These are phyloP conservation scores for Warburgia ugandensis DNA, from an alignment of 164 flowering plant genomes.

Conservation along the genomic window DNA sequence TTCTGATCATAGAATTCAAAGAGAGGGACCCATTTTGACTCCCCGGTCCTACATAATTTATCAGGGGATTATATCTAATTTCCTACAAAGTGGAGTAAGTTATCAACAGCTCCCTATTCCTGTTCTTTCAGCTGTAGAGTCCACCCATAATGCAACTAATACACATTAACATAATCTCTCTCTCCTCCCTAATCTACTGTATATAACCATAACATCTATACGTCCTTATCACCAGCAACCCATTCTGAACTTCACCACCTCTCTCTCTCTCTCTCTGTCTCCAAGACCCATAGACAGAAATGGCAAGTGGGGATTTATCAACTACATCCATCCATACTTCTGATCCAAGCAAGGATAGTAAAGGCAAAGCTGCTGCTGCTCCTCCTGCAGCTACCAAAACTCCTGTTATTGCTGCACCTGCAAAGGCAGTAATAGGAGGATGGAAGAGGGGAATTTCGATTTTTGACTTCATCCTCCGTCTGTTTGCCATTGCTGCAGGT, in stretches of 20 bases:
- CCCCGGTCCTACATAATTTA: no score
- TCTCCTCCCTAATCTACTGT: conserved; percentile 3
- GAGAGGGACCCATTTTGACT: no score
- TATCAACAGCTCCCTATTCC: conserved; percentile 15
- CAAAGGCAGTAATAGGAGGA: conserved; percentile 18
- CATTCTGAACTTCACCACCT: neutral
- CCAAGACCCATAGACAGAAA: conserved; percentile 3
- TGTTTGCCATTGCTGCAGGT: conserved; percentile 39
- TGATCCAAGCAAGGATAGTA: conserved; percentile 27
- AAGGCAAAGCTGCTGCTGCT: conserved; percentile 26
- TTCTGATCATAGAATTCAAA: no score
- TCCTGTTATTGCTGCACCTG: conserved; percentile 6
- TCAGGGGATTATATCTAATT: no score
- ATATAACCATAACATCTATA: conserved; percentile 1
- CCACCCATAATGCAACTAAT: conserved; percentile 6
- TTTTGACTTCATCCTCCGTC: conserved; percentile 58
- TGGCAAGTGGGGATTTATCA: conserved; percentile 24
- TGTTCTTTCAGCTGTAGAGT: conserved; percentile 4
- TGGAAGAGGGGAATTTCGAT: conserved; percentile 50
- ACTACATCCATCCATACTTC: conserved; percentile 28
- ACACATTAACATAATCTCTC: neutral
- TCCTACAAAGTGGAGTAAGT: conserved; percentile 19
- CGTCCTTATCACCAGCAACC: no score
- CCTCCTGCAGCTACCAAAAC: conserved; percentile 10
- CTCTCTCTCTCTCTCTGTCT: neutral